Conservation (phyloP, 768 basidiomycete genomes). For the Russula ochroleuca region DNA sequence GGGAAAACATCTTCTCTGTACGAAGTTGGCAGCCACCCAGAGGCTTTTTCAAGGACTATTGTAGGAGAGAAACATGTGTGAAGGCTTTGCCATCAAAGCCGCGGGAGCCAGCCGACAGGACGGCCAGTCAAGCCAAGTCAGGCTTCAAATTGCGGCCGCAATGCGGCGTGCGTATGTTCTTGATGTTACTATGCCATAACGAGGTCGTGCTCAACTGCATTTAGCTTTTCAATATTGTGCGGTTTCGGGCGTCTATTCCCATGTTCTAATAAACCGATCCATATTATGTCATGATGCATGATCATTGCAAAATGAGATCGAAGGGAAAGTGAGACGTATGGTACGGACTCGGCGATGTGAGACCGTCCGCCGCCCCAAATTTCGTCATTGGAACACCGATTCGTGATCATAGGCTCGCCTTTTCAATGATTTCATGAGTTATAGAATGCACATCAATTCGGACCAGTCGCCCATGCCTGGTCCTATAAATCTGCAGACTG, state of each 20-base stretch:
- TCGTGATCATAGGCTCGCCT: no score
- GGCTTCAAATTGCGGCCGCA: not conserved
- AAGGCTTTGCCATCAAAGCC: not conserved
- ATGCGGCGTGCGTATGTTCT: not conserved
- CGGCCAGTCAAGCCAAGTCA: not conserved
- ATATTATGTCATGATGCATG: not conserved
- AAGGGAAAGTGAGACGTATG: not conserved
- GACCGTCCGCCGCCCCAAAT: no score
- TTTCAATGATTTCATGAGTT: no score
- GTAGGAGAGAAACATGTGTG: not conserved
- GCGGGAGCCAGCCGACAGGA: not conserved
- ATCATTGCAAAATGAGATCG: not conserved
- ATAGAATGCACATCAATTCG: no score
- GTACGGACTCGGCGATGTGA: not conserved
- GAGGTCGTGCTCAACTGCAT: not conserved
- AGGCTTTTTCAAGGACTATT: not conserved
- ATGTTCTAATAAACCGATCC: not conserved
- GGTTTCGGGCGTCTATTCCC: not conserved
- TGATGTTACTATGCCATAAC: not conserved
- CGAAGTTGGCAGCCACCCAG: not conserved
- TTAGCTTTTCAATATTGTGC: not conserved
- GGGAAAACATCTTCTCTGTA: not conserved
- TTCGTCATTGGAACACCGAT: no score
- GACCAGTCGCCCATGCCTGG: not conserved
- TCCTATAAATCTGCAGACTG: slow-evolving; percentile 4